Evolutionary conservation across 768 basidiomycete species (phyloP), one percentile per base, ranked within the genome.

Genomic region (Leccinum longicurvipes): DNA sequence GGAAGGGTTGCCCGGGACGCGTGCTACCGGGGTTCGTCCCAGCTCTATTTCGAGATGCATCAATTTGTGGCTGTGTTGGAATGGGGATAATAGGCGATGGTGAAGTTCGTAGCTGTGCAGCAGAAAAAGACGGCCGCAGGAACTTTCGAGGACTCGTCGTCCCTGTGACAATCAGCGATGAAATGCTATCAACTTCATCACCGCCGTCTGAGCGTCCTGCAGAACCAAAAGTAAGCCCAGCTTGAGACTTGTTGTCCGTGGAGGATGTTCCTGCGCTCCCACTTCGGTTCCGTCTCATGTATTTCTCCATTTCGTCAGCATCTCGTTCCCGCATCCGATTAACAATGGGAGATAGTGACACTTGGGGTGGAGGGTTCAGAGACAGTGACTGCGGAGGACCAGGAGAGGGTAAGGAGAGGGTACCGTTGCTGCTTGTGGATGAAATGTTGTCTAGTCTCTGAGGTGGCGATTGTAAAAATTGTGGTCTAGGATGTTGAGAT

Each of bases 271-370:
- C 84, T 53, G 79, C 84, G 63, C 89, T 91, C 49, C 88, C 91
- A 66, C 90, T 93, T 54, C 91, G 82, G 74, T 89, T 89, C 54
- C 91, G 82, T 58, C 82, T 78, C 68, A 91, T 77, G 67, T 91
- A 93, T 64, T 91, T 89, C 69, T 91, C 90, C 78, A 89, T 90
- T 34, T 91, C 92, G 67, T 87, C 88, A 19, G 91, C 91, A 67
- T 93, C 91, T 55, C 84, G 80, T 72, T 91, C 87, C 61, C 85
- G 82, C 79, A 93, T 86, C 31, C 90, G 87, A 62, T 76, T 86
- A 27, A 86, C 88, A 55, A 93, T 81, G 3, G 90, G 91, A 3
- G 91, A 89, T 52, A 92, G 69, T 23, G 82, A 82, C 42, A 80
- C 56, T 51, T 61, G 76, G 68, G 24, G 75, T 61, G 64, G 70